Evolutionary conservation across 2,329 filamentous ascomycete species (phyloP), one percentile per base, ranked within the genome.

Genomic region (Fusarium fracticaudum): DNA sequence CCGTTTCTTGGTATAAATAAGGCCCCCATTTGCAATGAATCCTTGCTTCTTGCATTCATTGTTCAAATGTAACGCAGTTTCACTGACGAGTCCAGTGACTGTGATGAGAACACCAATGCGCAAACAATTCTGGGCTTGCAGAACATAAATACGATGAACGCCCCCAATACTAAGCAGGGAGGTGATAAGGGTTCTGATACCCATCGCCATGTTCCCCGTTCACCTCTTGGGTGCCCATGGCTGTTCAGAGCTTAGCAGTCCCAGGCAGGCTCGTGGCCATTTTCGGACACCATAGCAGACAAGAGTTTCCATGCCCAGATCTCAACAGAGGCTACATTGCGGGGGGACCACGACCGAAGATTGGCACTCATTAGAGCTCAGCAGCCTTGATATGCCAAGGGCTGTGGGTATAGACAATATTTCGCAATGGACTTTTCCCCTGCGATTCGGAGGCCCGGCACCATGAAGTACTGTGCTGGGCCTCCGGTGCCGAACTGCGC

Each of bases 31-130:
- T 12, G 51, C 8, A 9, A 47, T 47, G 26, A 38, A 67, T 60
- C 63, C 63, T 47, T 67, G 63, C 24, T 43, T 37, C 47, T 29
- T 53, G 53, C 40, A 41, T 67, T 61, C 44, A 48, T 55, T 47
- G 33, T 33, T 40, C 40, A 35, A 15, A 11, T 40, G 35, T 24
- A 29, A 38, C 35, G 26, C 29, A 18, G n/a, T 61, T 37, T 35
- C 38, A 35, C 24, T 60, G 51, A 26, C 38, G 20, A 54, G 26
- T 45, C n/a, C 62, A 60, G 24, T 35, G 37, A 18, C 18, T 24
- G 57, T 20, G 43, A 50, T 18, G 33, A 40, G 35, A 40, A n/a
- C 35, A 22, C 37, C 33, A 41, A 29, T 67, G 63, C 11, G 22
- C 11, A 35, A 35, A 35, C 26, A 41, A 26, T 35, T 35, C 47